Evolutionary conservation across 257 asterid genomes (phyloP), one percentile per base, ranked within the genome.

Genomic region (Fraxinus pennsylvanica): DNA sequence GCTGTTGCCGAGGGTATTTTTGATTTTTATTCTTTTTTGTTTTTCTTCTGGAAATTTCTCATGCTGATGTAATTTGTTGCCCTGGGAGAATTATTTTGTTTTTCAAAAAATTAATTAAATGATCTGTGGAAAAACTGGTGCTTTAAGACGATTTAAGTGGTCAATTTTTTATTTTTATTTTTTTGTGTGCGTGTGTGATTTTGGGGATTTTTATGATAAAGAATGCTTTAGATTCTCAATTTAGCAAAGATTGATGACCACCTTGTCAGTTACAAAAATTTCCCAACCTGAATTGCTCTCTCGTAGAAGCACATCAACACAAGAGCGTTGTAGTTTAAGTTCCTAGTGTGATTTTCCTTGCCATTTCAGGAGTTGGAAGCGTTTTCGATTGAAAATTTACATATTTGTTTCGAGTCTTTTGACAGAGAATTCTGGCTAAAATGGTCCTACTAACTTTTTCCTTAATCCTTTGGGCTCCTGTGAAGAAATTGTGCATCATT

Each of bases 1-100:
- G 88, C 81, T 94, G 98, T 80, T 94, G 98, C 66, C 89, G 88
- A 61, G 86, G 94, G 98, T 94, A 91, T 43, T 65, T 47, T 21
- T 57, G 2, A 25, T 68, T 27, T 52, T 72, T 63, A 14, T 2
- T 41, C n/a, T 67, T 15, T 76, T 14, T 22, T 22, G 21, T 12
- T 30, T 9, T 32, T 47, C 27, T 19, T 33, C 1, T n/a, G 43
- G 19, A 6, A 10, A 12, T 1, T 41, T 47, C 80, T 77, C 78
- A n/a, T 2, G 38, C 9, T 9, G 21, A 36, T 17, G 39, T 69
- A n/a, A 13, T 33, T 69, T 69, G 17, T 36, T 35, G 27, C 15
- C 17, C 6, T 15, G 43, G 50, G 45, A 36, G 4, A 12, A 2
- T 36, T 14, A 29, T n/a, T 59, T 21, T 22, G 22, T 6, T 57